phyloP scores from a whole-genome alignment of 2,329 filamentous ascomycete species.

The Aspergillus niger region DNA sequence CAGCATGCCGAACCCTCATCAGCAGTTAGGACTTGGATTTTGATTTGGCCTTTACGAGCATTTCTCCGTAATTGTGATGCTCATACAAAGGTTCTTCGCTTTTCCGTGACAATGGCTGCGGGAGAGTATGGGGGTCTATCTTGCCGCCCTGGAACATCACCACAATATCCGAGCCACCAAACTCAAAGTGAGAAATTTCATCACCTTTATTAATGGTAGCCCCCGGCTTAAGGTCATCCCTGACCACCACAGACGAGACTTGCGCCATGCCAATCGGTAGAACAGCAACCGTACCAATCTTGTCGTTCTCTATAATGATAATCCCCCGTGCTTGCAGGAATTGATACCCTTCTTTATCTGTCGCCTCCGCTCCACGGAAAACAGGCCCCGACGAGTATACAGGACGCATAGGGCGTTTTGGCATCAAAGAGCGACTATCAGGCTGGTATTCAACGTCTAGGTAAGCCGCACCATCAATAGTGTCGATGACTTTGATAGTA shows the following conservation, averaged over 20 bases:
- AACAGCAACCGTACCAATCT: slow-evolving; percentile 44
- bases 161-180: slow-evolving; percentile 48
- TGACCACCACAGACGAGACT: slow-evolving; percentile 44
- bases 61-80: neutral
- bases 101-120: neutral
- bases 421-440: neutral
- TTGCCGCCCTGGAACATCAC: slow-evolving; percentile 38
- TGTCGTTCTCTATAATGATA: slow-evolving; percentile 42
- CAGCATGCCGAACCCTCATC: neutral
- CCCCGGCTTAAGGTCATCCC: slow-evolving; percentile 18
- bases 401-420: neutral
- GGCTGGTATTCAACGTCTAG: slow-evolving; percentile 34
- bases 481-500: slow-evolving; percentile 40
- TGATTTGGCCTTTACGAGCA: neutral
- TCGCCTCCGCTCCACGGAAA: slow-evolving; percentile 24
- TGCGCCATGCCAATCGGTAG: slow-evolving; percentile 50
- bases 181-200: slow-evolving; percentile 48
- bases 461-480: slow-evolving; percentile 43
- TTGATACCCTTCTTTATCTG: slow-evolving; percentile 44
- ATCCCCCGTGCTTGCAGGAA: slow-evolving; percentile 45
- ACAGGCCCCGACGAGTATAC: neutral
- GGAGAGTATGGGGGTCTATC: neutral
- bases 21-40: neutral
- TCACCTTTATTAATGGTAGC: slow-evolving; percentile 42
- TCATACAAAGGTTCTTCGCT: neutral